A percentile compares a stretch with the other conserved stretches of the same genome.
Evolutionary conservation across 2,329 filamentous ascomycete genomes (phyloP).

Genomic region (Hypoxylon sp.): DNA sequence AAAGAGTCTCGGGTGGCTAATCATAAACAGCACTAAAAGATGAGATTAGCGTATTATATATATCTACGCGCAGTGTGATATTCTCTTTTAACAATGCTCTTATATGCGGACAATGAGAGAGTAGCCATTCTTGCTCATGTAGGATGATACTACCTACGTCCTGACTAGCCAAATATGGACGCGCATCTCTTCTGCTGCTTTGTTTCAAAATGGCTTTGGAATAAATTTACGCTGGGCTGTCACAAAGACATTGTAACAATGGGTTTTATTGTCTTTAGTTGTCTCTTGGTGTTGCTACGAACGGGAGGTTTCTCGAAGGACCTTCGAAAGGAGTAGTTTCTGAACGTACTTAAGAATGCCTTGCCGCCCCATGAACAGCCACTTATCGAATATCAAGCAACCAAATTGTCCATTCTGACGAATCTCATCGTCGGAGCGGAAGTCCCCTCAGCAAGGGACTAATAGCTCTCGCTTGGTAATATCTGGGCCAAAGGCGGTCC

Average conservation of each 20-base stretch:
- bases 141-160: neutral
- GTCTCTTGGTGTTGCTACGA: neutral
- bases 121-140: neutral
- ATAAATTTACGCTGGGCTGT: neutral
- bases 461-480: neutral
- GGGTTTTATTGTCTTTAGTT: slow-evolving; percentile 11
- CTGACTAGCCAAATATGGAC: neutral
- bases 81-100: slow-evolving; percentile 14
- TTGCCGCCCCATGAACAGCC: neutral
- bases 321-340: neutral
- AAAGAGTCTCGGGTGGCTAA: neutral
- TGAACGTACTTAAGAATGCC: slow-evolving; percentile 19
- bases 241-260: slow-evolving; percentile 31
- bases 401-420: slow-evolving; percentile 4
- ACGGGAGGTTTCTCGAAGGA: slow-evolving; percentile 30
- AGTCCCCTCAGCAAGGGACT: neutral
- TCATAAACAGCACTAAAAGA: neutral
- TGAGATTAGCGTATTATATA: neutral
- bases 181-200: slow-evolving; percentile 8
- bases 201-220: slow-evolving; percentile 13
- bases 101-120: slow-evolving; percentile 16
- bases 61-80: neutral
- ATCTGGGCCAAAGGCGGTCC: neutral
- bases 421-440: neutral
- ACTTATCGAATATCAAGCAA: neutral